Evolutionary conservation across 495 filamentous ascomycete species (phyloP).

Genomic region (Penicillium cataractarum): DNA sequence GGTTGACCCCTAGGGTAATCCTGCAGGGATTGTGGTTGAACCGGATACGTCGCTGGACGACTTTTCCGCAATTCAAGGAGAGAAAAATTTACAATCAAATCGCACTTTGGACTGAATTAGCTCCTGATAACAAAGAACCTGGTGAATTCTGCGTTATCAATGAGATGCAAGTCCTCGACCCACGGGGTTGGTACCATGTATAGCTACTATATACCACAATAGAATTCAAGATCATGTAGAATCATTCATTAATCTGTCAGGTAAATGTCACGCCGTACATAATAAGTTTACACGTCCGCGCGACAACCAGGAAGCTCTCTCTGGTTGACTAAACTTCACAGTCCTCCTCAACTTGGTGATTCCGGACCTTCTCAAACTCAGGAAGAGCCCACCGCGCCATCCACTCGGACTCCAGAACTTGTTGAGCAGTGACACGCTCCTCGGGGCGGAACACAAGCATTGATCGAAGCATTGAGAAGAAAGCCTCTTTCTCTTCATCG

Average conservation of each 20-base stretch:
- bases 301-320: no score
- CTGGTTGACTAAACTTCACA: not conserved
- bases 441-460: conserved; percentile 21
- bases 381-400: conserved; percentile 32
- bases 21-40: conserved; percentile 60
- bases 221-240: not conserved
- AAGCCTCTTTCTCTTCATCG: not conserved
- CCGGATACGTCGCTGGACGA: conserved; percentile 55
- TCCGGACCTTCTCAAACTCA: conserved; percentile 15
- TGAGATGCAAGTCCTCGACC: conserved; percentile 80
- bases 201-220: conserved; percentile 28
- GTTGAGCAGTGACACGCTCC: conserved; percentile 24
- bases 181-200: conserved; percentile 78
- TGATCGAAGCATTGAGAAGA: not conserved
- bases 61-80: conserved; percentile 40
- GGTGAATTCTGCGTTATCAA: conserved; percentile 74
- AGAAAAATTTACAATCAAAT: conserved; percentile 42
- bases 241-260: not conserved
- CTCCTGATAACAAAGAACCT: conserved; percentile 47
- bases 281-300: no score
- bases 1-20: conserved; percentile 40
- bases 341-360: not conserved
- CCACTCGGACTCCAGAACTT: conserved; percentile 34
- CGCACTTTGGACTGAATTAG: conserved; percentile 43
- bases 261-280: not conserved